phyloP scores from a whole-genome alignment of 2,329 filamentous ascomycete genomes.

The Zymoseptoria passerinii region DNA sequence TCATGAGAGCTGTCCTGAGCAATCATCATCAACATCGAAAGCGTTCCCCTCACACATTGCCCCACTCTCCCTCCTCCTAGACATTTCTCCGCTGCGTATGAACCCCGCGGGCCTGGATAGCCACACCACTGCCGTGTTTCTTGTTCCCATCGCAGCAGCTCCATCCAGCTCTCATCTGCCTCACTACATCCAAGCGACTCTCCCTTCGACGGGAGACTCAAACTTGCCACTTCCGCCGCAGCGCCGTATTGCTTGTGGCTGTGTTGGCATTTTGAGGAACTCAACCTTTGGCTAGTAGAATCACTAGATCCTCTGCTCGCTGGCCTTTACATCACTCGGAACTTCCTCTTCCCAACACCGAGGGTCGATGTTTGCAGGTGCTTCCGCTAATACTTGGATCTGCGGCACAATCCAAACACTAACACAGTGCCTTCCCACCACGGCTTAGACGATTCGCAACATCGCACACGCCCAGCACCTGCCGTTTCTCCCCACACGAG shows the following conservation, averaged over 20 bases:
- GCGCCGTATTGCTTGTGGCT: not conserved
- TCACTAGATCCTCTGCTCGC: not conserved
- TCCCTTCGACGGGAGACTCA: not conserved
- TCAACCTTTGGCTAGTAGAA: not conserved
- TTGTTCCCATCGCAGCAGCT: not conserved
- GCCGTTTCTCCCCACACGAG: not conserved
- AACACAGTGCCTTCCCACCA: not conserved
- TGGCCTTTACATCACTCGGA: not conserved
- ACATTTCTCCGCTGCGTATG: not conserved
- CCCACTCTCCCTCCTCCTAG: not conserved
- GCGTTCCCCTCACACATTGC: not conserved
- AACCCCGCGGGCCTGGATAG: not conserved
- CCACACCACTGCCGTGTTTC: not conserved
- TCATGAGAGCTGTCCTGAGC: not conserved
- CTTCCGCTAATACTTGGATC: not conserved
- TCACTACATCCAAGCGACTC: not conserved
- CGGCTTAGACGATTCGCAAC: not conserved
- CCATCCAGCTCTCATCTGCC: not conserved
- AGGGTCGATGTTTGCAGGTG: not conserved
- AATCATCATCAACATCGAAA: not conserved
- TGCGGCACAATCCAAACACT: not conserved
- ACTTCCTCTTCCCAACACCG: not conserved
- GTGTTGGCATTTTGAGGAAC: not conserved
- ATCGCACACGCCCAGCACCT: not conserved
- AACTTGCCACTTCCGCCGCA: not conserved